A percentile compares a stretch with the other conserved stretches of the same genome.
Conservation (phyloP, 2,329 filamentous ascomycete genomes). For the Exophiala alcalophila region DNA sequence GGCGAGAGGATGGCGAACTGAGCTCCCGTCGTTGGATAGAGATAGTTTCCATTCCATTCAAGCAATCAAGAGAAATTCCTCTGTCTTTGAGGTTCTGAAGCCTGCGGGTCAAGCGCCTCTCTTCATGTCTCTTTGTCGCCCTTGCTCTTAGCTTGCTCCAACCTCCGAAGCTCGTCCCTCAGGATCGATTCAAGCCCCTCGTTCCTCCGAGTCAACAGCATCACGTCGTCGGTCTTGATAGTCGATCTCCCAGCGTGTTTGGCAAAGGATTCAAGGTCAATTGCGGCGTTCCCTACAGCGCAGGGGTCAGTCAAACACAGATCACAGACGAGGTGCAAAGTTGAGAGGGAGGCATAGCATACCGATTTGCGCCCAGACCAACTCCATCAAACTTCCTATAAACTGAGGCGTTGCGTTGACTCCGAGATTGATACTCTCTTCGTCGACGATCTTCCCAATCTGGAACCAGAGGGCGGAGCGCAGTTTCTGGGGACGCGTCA, state of each 20-base stretch:
- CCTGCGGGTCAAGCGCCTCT: no score
- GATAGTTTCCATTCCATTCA: no score
- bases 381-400: slow-evolving; percentile 78
- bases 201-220: slow-evolving; percentile 83
- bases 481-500: slow-evolving; percentile 48
- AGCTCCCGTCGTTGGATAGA: no score
- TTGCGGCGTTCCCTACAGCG: slow-evolving; percentile 54
- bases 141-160: slow-evolving; percentile 24
- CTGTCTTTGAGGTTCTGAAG: no score
- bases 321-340: no score
- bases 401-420: slow-evolving; percentile 90
- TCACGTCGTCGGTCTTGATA: slow-evolving; percentile 79
- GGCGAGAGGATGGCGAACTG: no score
- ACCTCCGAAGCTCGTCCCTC: slow-evolving; percentile 23
- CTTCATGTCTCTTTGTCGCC: slow-evolving; percentile 23
- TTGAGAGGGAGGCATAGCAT: no score
- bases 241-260: slow-evolving; percentile 77
- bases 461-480: slow-evolving; percentile 74
- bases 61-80: no score
- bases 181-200: slow-evolving; percentile 78
- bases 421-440: slow-evolving; percentile 68
- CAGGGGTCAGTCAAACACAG: no score
- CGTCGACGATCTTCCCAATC: slow-evolving; percentile 83
- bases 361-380: slow-evolving; percentile 87
- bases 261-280: slow-evolving; percentile 64